Evolutionary conservation across 306 rosid species (phyloP).

Genomic region (Inga laurina): DNA sequence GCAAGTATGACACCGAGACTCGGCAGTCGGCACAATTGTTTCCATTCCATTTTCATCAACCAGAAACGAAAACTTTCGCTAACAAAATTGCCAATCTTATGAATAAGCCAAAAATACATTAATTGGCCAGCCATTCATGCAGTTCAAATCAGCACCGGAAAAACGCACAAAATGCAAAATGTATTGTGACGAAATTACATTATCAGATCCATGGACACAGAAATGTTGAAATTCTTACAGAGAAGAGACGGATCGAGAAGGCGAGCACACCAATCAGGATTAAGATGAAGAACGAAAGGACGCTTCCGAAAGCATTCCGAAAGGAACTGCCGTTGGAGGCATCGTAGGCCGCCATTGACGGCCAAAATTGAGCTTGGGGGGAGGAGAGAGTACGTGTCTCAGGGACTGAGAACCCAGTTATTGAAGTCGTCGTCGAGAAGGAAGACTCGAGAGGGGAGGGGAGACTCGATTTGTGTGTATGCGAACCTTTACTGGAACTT

Average conservation of each 20-base stretch:
- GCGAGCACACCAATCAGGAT: constrained; percentile 96
- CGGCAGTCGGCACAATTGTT: background rate
- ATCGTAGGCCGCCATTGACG: constrained; percentile 93
- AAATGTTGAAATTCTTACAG: constrained; percentile 58
- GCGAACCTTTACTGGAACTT: background rate
- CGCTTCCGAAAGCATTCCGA: constrained; percentile 84
- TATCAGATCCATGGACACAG: constrained; percentile 48
- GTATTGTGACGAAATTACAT: background rate
- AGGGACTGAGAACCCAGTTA: constrained; percentile 7
- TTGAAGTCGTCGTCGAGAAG: constrained; percentile 22
- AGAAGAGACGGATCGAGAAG: constrained; percentile 98
- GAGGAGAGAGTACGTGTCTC: constrained; percentile 17
- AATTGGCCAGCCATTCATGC: background rate
- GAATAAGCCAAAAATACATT: constrained; percentile 13
- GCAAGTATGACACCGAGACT: constrained; percentile 2
- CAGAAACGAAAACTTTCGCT: background rate
- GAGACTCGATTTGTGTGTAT: background rate
- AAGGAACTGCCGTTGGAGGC: constrained; percentile 49
- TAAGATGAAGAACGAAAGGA: constrained; percentile 83
- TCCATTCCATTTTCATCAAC: background rate
- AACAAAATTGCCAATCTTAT: background rate
- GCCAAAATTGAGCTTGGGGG: constrained; percentile 50
- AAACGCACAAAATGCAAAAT: background rate
- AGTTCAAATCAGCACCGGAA: constrained; percentile 18
- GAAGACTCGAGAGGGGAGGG: background rate